Evolutionary conservation across 2,329 filamentous ascomycete species (phyloP), one percentile per base, ranked within the genome.

Genomic region (Xylaria polymorpha): DNA sequence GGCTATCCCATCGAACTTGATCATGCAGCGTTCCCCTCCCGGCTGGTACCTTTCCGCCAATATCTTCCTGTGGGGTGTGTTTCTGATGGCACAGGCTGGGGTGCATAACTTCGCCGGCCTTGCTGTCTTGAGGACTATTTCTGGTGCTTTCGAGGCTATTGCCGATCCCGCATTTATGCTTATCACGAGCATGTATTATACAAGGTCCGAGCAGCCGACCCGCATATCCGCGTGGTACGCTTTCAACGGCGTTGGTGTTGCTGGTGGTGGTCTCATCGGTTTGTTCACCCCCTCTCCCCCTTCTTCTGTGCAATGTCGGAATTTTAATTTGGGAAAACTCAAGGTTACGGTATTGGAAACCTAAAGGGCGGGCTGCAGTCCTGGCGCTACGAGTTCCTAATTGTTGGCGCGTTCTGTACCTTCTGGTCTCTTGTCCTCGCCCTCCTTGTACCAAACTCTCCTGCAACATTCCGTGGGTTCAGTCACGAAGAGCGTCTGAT

Each of bases 41-140:
- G 79, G 74, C 51, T 81, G 79, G 48, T 80, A 79, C 62, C 74
- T 81, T 4, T 79, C 79, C 0, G 72, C 73, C 10, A 80, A 80
- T 64, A 76, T 81, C 29, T 72, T 81, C 4, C 74, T 81, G 29
- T 85, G 84, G 83, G 83, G 83, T 0, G 71, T 76, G 2, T 74
- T 75, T 10, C 59, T 77, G 5, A 75, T 76, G 73, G 66, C 69
- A n/a, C 72, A 70, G 20, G 68, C 73, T 29, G 74, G 71, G 10
- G 72, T 70, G 43, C 70, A 64, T 12, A 73, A 68, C 15, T 77
- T 76, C 22, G 69, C 56, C 7, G 58, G 67, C 4, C 68, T 77
- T 5, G 72, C 74, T 8, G 64, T 66, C 10, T 57, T 71, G 1
- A 70, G 74, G 4, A 72, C 72, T 50, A 66, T 74, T 15, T 63